Base-by-base conservation (phyloP, 202 grass and related monocot species). In the Setaria viridis region DNA sequence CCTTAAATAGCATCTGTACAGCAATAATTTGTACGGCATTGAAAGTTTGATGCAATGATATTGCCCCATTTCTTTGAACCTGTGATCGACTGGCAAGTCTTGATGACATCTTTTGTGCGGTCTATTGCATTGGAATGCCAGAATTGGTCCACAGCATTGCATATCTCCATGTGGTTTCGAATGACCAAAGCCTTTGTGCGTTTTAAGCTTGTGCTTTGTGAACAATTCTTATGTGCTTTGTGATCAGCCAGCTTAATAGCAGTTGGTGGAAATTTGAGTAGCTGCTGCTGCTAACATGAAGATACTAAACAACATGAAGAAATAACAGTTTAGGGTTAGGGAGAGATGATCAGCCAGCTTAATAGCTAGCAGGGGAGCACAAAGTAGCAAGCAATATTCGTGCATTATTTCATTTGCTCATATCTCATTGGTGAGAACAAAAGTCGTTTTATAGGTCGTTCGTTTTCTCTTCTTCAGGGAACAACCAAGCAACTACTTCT, bases 71-170 rank as follows among this genome's bases (percentile, higher is more conserved):
- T 33, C 30, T 25, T 60, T 60, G n/a, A 29, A 60, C n/a, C 57
- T 60, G n/a, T 60, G 2, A 25, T 65, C 6, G 9, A 9, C 20
- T 25, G 57, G 57, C 57, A 60, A 60, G 20, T 65, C 48, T 47
- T 70, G 25, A 11, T 77, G 46, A 48, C 56, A 56, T 56, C 16
- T 64, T 63, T 85, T 77, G 9, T 77, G 10, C 30, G 11, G 12
- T 42, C 9, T 25, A 68, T 47, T 80, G 81, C 68, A 80, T 51
- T 74, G 29, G 76, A 68, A 56, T 84, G 30, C 81, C 63, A 74
- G 50, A 33, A 74, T 79, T 80, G 68, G 68, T 67, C 74, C 6
- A 25, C 7, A 48, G 37, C 65, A 20, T 5, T 41, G 35, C 16
- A 50, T 32, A n/a, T 11, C 68, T 82, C 71, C 33, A 70, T 51